Base-by-base conservation (phyloP, 352 stramenopile species). In the Peronospora belbahrii region DNA sequence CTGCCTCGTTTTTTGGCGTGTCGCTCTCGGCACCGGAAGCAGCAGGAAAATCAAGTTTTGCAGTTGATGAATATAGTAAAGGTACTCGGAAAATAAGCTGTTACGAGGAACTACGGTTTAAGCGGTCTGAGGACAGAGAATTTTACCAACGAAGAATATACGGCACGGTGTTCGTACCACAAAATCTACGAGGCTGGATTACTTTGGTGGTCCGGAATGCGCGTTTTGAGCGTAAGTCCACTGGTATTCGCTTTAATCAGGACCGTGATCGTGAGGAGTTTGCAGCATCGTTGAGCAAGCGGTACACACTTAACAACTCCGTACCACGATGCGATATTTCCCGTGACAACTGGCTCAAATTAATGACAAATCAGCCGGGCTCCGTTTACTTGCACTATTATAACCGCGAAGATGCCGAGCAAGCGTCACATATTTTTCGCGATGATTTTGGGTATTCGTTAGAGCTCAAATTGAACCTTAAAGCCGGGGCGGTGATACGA, bases 201-300 rank as follows among this genome's bases (percentile, higher is more conserved):
- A 79, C 70, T 7, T 35, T 80, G 14, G 65, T 80, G 20, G 52
- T 71, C 35, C 62, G 67, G 11, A 75, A 73, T 43, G 61, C 73
- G 11, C 49, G 48, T 10, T 84, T 76, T 36, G 62, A 76, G 50
- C 67, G 72, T 31, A 80, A 80, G 32, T 78, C 72, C 6, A 79
- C 62, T 2, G 70, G 72, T 6, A 74, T 82, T 17, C 67, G 62
- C 10, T 84, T 84, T 33, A 84, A 84, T 53, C 56, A 65, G 27
- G 63, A 82, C 31, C 69, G 67, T 9, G 72, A 84, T 39, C 53
- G 67, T 20, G 70, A 80, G 7, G 67, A 79, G 17, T 84, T 82
- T 34, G 55, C 53, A 22, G 52, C 51, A 19, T 46, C 38, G 11
- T 46, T 84, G 15, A 72, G 60, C 51, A 55, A 77, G 31, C 70